phyloP scores from a whole-genome alignment of 2,329 filamentous ascomycete genomes.

The Pyricularia sp. region DNA sequence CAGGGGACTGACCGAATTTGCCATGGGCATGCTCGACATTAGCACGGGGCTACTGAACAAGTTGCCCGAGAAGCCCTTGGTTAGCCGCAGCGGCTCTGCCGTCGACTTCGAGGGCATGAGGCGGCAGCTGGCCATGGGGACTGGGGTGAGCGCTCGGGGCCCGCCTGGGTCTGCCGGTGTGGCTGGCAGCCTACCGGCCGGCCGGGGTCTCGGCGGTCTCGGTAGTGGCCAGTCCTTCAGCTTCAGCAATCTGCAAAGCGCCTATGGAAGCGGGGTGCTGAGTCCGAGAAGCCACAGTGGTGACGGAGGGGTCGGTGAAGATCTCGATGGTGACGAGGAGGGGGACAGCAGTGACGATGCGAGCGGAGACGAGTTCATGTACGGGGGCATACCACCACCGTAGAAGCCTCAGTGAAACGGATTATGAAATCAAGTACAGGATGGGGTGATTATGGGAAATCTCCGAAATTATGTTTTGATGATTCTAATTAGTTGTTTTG shows the following conservation, averaged over 20 bases:
- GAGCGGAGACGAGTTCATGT: constrained; percentile 44
- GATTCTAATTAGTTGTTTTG: not conserved
- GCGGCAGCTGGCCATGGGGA: constrained; percentile 11
- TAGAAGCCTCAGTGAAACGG: not conserved
- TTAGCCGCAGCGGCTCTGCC: constrained; percentile 45
- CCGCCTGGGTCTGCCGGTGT: constrained; percentile 13
- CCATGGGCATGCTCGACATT: constrained; percentile 70
- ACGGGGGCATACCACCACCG: constrained; percentile 22
- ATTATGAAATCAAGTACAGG: not conserved
- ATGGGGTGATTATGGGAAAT: not conserved
- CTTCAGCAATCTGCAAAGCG: constrained; percentile 58
- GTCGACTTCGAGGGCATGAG: constrained; percentile 31
- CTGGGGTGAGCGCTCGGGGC: constrained; percentile 7
- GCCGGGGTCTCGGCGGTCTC: constrained; percentile 4
- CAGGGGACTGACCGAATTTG: constrained; percentile 53
- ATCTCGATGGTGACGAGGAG: not conserved
- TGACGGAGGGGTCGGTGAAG: not conserved
- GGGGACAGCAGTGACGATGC: constrained; percentile 23
- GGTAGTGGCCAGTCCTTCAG: constrained; percentile 28
- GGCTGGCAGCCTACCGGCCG: constrained; percentile 4
- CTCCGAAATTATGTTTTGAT: not conserved
- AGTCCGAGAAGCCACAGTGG: constrained; percentile 39
- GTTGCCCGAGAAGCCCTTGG: constrained; percentile 60
- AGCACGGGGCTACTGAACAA: constrained; percentile 60
- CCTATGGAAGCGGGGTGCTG: constrained; percentile 39